A percentile compares a stretch with the other conserved stretches of the same genome.
These are phyloP conservation scores for Phytophthora colocasiae DNA, from an alignment of 352 stramenopile genomes.

Conservation along the genomic window DNA sequence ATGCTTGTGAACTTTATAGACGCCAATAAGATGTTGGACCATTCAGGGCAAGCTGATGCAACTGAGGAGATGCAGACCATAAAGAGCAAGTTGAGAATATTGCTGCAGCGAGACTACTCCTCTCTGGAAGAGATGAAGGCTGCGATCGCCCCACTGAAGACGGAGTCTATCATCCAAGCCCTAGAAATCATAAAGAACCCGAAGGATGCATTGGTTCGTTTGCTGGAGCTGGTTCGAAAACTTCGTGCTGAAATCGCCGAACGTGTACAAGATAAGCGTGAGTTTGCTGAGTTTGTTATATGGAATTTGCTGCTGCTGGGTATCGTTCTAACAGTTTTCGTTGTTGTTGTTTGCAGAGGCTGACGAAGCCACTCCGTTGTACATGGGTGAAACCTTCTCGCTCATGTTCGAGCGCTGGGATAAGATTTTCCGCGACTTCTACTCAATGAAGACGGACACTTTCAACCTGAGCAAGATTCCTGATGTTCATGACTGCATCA, in stretches of 20 bases:
- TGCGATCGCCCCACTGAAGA: constrained; percentile 74
- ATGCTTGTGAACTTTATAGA: constrained; percentile 39
- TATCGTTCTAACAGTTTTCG: constrained; percentile 7
- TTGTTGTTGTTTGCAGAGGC: constrained; percentile 42
- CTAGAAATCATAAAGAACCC: constrained; percentile 87
- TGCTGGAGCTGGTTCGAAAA: constrained; percentile 84
- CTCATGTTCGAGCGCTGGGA: constrained; percentile 95
- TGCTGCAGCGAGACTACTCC: constrained; percentile 88
- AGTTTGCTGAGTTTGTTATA: constrained; percentile 19
- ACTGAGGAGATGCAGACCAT: constrained; percentile 90
- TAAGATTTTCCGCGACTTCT: constrained; percentile 96
- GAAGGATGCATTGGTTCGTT: constrained; percentile 64
- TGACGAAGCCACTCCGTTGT: constrained; percentile 89
- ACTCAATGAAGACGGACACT: constrained; percentile 88
- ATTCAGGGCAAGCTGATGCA: constrained; percentile 97
- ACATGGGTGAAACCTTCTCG: constrained; percentile 97
- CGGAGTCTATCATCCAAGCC: constrained; percentile 78
- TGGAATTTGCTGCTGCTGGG: background rate
- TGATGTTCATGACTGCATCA: constrained; percentile 98
- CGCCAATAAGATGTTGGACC: constrained; percentile 98
- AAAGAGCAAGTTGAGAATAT: constrained; percentile 90
- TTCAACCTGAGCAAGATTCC: constrained; percentile 97
- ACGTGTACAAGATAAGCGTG: constrained; percentile 66
- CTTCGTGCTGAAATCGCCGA: constrained; percentile 84
- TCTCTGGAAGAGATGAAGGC: constrained; percentile 70